phyloP scores from a whole-genome alignment of 2,329 filamentous ascomycete species.

The Hirsutella rhossiliensis region DNA sequence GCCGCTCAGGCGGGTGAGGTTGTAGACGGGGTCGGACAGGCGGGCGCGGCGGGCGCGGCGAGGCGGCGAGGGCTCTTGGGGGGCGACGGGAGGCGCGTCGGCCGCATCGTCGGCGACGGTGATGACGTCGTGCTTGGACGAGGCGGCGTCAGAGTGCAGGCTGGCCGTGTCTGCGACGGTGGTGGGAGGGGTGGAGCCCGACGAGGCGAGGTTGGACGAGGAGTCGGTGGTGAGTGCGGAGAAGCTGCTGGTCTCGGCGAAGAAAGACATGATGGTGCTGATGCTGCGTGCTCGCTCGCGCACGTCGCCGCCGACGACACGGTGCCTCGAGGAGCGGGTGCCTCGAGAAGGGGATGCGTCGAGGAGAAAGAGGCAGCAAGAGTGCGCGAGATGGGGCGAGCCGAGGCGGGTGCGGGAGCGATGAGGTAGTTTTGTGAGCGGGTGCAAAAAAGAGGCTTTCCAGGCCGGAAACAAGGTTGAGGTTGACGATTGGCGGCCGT shows the following conservation, averaged over 20 bases:
- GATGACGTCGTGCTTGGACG: conserved; percentile 25
- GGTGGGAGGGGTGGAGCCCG: conserved; percentile 53
- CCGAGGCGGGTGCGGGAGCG: too few relatives aligned
- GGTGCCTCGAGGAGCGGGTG: too few relatives aligned
- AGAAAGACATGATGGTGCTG: conserved; percentile 22
- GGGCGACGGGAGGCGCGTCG: conserved; percentile 7
- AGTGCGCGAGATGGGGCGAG: too few relatives aligned
- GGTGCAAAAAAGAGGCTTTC: too few relatives aligned
- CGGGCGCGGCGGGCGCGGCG: conserved; percentile 43
- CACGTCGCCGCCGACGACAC: background rate
- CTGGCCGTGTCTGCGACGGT: conserved; percentile 52
- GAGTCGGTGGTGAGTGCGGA: conserved; percentile 19
- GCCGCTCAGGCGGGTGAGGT: conserved; percentile 49
- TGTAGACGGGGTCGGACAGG: conserved; percentile 50
- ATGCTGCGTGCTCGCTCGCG: too few relatives aligned
- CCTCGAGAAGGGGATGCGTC: too few relatives aligned
- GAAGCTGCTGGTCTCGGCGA: conserved; percentile 16
- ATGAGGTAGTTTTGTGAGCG: too few relatives aligned
- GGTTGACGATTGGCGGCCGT: too few relatives aligned
- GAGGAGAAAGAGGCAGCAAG: too few relatives aligned
- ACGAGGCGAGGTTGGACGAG: conserved; percentile 41
- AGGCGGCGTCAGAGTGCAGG: conserved; percentile 30
- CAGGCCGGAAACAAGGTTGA: too few relatives aligned
- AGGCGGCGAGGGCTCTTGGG: conserved; percentile 12
- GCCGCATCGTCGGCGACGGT: conserved; percentile 16